Percentiles rank a stretch among this genome's conserved stretches.
Evolutionary conservation across 1,139 yeast genomes (phyloP).

Genomic region (Kurtzmaniella quercitrusa): DNA sequence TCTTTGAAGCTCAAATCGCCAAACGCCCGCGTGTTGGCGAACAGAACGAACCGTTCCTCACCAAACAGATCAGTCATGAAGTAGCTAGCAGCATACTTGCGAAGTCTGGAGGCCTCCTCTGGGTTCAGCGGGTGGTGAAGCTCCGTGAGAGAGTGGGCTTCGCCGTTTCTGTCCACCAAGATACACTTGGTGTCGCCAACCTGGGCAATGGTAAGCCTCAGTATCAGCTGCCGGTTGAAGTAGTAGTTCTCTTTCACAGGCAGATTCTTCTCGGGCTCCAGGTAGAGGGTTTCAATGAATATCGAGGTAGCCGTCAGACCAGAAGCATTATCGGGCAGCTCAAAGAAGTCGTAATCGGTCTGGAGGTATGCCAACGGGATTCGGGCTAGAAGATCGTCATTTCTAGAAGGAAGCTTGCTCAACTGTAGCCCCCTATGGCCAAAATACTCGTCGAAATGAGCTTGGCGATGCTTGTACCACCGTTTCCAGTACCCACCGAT

Average conservation of each 20-base stretch:
- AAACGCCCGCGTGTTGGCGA: slow-evolving; percentile 90
- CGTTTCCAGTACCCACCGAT: slow-evolving; percentile 90
- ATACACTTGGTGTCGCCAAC: slow-evolving; percentile 96
- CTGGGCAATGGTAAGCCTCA: slow-evolving; percentile 76
- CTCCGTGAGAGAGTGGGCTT: slow-evolving; percentile 72
- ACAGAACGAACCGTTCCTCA: slow-evolving; percentile 76
- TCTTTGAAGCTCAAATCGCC: slow-evolving; percentile 82
- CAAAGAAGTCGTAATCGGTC: slow-evolving; percentile 50
- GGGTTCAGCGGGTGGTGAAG: slow-evolving; percentile 88
- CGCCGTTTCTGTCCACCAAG: slow-evolving; percentile 69
- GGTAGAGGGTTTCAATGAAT: slow-evolving; percentile 53
- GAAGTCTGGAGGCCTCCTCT: slow-evolving; percentile 66
- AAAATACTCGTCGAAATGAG: slow-evolving; percentile 39
- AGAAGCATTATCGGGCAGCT: slow-evolving; percentile 33
- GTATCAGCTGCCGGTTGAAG: slow-evolving; percentile 67
- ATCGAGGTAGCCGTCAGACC: slow-evolving; percentile 88
- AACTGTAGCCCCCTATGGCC: slow-evolving; percentile 21
- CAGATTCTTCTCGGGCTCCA: slow-evolving; percentile 23
- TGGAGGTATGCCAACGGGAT: slow-evolving; percentile 58
- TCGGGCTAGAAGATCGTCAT: slow-evolving; percentile 55
- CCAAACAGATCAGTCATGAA: slow-evolving; percentile 91
- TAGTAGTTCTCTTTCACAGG: slow-evolving; percentile 41
- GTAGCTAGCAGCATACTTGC: slow-evolving; percentile 67
- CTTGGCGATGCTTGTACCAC: slow-evolving; percentile 53
- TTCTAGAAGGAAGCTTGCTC: not conserved